Evolutionary conservation across 139 green algal genomes (phyloP), one percentile per base, ranked within the genome.

Genomic region (Mesotaenium endlicherianum): DNA sequence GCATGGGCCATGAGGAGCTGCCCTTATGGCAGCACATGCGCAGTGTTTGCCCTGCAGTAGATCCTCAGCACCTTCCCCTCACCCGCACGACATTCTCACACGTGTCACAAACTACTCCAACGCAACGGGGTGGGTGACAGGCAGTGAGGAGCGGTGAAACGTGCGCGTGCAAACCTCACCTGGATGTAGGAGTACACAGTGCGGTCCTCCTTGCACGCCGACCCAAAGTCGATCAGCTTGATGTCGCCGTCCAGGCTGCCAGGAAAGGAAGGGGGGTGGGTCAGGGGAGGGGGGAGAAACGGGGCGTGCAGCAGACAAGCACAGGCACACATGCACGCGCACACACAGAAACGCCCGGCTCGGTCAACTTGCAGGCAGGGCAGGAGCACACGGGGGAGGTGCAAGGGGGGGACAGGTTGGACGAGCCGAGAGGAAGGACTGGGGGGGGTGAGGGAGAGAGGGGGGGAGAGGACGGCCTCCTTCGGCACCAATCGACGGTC

Each of bases 111-210:
- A n/a, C n/a, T n/a, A n/a, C n/a, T n/a, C n/a, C n/a, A n/a, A n/a
- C n/a, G n/a, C n/a, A n/a, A n/a, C n/a, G n/a, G n/a, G n/a, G n/a
- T n/a, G n/a, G n/a, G n/a, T n/a, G n/a, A n/a, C n/a, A n/a, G n/a
- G n/a, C n/a, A n/a, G n/a, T n/a, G n/a, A n/a, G n/a, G n/a, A n/a
- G n/a, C n/a, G n/a, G n/a, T n/a, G n/a, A n/a, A n/a, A n/a, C n/a
- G n/a, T n/a, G n/a, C n/a, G n/a, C n/a, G n/a, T n/a, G n/a, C n/a
- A n/a, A n/a, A n/a, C 26, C 8, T 55, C 71, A 88, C 82, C 91
- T 99, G 96, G 70, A 99, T 98, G 93, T 99, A 99, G 20, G 90
- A 93, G 89, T 98, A 98, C 45, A 98, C 93, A 2, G 94, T 98
- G 59, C 91, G 91, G 69, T 91, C 90, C 86, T 96, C 92, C 74